phyloP scores from a whole-genome alignment of 768 basidiomycete genomes.

The Cyclocybe cylindracea region DNA sequence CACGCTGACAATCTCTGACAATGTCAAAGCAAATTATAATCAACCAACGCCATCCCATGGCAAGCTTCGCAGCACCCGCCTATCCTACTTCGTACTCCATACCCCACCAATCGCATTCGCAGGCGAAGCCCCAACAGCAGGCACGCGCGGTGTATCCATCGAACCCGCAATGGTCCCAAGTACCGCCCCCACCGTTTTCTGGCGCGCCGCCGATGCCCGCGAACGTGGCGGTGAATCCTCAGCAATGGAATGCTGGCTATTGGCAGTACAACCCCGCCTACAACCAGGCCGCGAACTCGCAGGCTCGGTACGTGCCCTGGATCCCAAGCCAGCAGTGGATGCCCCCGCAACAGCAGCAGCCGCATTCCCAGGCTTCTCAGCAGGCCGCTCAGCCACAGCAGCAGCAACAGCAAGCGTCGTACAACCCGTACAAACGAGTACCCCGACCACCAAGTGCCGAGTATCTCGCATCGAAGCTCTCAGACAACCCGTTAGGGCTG shows the following conservation, averaged over 20 bases:
- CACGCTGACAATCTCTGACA: too few relatives aligned
- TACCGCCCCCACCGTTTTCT: constrained; percentile 35
- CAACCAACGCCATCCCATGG: too few relatives aligned
- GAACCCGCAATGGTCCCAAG: too few relatives aligned
- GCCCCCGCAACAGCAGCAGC: constrained; percentile 23
- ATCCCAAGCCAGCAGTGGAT: constrained; percentile 26
- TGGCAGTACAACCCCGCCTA: constrained; percentile 43
- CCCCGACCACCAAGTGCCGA: constrained; percentile 63
- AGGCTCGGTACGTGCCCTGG: constrained; percentile 28
- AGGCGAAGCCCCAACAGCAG: constrained; percentile 8
- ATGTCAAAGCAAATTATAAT: too few relatives aligned
- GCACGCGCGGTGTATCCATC: not conserved
- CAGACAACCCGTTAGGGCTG: constrained; percentile 66
- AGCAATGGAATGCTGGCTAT: constrained; percentile 52
- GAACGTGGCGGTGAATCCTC: constrained; percentile 41
- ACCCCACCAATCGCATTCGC: not conserved
- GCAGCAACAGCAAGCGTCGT: constrained; percentile 19
- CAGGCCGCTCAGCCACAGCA: constrained; percentile 15
- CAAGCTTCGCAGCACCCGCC: too few relatives aligned
- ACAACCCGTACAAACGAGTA: constrained; percentile 66
- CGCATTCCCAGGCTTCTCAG: constrained; percentile 18
- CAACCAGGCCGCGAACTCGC: constrained; percentile 11
- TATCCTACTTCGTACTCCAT: not conserved
- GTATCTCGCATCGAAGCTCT: constrained; percentile 60
- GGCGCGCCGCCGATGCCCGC: constrained; percentile 58